phyloP scores from a whole-genome alignment of 352 stramenopile species.

The Aphanomyces stellatus region DNA sequence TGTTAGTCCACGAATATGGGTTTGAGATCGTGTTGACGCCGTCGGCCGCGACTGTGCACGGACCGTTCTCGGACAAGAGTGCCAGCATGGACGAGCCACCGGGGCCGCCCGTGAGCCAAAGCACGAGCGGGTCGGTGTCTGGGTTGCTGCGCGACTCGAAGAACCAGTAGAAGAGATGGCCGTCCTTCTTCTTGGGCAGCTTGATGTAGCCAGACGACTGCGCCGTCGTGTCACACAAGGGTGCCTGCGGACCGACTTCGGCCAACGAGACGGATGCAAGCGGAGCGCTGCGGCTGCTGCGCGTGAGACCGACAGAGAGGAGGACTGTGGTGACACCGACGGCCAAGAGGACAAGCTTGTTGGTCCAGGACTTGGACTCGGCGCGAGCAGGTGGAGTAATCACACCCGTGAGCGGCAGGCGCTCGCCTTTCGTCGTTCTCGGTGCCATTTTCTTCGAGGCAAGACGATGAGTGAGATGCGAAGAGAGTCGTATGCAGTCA shows the following conservation, averaged over 20 bases:
- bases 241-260: too few species aligned
- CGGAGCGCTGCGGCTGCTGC: not conserved
- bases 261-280: too few species aligned
- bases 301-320: too few species aligned
- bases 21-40: conserved; percentile 15
- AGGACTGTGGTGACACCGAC: too few species aligned
- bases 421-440: too few species aligned
- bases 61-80: conserved; percentile 23
- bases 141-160: conserved; percentile 12
- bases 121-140: conserved; percentile 21
- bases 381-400: too few species aligned
- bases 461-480: too few species aligned
- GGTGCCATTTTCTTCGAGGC: too few species aligned
- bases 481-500: too few species aligned
- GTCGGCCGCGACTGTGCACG: conserved; percentile 20
- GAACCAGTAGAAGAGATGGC: conserved; percentile 21
- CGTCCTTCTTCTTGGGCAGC: conserved; percentile 15
- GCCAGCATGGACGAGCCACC: conserved; percentile 21
- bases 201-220: conserved; percentile 21
- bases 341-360: too few species aligned
- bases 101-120: conserved; percentile 25
- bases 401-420: too few species aligned
- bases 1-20: conserved; percentile 19
- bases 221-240: conserved; percentile 5
- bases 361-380: too few species aligned